phyloP scores from a whole-genome alignment of 345 rosid species.

The Murraya paniculata region DNA sequence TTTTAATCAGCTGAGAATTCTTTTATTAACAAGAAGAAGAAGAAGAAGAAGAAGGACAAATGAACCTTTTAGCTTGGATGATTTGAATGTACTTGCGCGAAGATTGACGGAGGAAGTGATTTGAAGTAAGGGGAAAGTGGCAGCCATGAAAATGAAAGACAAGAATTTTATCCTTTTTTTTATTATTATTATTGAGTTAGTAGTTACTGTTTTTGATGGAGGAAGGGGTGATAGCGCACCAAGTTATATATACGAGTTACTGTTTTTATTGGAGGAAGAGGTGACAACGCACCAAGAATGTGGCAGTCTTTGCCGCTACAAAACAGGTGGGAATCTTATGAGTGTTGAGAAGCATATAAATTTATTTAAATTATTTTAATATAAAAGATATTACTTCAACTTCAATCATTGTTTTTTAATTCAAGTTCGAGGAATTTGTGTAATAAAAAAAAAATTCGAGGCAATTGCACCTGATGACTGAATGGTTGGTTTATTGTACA shows the following conservation, averaged over 20 bases:
- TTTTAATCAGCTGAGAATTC: background rate
- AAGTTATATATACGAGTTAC: background rate
- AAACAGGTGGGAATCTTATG: background rate
- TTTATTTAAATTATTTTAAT: background rate
- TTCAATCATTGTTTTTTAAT: background rate
- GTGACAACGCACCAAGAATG: background rate
- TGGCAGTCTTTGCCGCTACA: background rate
- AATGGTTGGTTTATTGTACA: no score
- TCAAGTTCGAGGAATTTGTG: no score
- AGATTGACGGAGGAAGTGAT: conserved; percentile 20
- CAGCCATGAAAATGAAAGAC: conserved; percentile 17
- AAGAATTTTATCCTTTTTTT: background rate
- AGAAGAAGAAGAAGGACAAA: background rate
- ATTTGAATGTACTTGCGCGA: background rate
- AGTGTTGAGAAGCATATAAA: background rate
- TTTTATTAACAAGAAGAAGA: no score
- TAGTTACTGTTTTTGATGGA: background rate
- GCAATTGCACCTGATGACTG: no score
- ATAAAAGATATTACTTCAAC: background rate
- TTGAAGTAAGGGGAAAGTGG: conserved; percentile 32
- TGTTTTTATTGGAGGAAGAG: background rate
- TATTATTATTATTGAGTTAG: rapidly evolving
- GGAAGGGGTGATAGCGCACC: background rate
- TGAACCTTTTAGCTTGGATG: conserved; percentile 1
- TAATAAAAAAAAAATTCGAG: no score